These are phyloP conservation scores for Aspergillus ustus DNA, from an alignment of 2,329 filamentous ascomycete species.

Conservation along the genomic window DNA sequence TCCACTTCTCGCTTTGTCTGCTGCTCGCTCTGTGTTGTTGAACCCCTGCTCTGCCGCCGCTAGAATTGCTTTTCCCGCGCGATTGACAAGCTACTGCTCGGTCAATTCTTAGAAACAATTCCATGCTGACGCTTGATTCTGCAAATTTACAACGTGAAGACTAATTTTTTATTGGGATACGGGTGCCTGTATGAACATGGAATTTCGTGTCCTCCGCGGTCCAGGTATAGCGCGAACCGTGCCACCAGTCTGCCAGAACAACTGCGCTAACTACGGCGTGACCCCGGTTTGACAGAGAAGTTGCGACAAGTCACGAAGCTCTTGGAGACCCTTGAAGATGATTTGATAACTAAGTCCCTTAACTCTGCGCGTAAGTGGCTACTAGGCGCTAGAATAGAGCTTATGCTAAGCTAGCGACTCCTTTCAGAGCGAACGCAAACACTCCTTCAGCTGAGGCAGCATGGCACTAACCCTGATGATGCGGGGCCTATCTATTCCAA, in stretches of 20 bases:
- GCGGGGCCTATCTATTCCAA: slow-evolving; percentile 85
- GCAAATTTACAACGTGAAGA: background rate
- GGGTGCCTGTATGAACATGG: slow-evolving; percentile 26
- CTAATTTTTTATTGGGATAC: background rate
- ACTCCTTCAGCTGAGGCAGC: slow-evolving; percentile 72
- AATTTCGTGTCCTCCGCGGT: slow-evolving; percentile 30
- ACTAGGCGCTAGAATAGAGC: background rate
- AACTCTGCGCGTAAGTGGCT: slow-evolving; percentile 61
- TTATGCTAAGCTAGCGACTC: slow-evolving; percentile 7
- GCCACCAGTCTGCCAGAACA: background rate
- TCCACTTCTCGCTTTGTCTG: too few relatives aligned
- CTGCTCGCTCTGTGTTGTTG: background rate
- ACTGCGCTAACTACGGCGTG: background rate
- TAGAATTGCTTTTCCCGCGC: slow-evolving; percentile 1
- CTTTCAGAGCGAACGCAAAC: slow-evolving; percentile 43
- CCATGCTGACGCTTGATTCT: background rate
- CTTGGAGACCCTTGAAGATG: slow-evolving; percentile 64
- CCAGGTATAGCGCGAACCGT: slow-evolving; percentile 28
- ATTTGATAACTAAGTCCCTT: slow-evolving; percentile 65
- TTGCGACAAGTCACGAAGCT: slow-evolving; percentile 69
- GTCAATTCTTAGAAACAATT: background rate
- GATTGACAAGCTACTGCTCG: background rate
- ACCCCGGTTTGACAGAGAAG: slow-evolving; percentile 59
- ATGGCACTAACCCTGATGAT: slow-evolving; percentile 72
- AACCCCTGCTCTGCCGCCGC: background rate